A percentile compares a stretch with the other conserved stretches of the same genome.
Evolutionary conservation across 495 filamentous ascomycete genomes (phyloP).

Genomic region (Viridothelium virens): DNA sequence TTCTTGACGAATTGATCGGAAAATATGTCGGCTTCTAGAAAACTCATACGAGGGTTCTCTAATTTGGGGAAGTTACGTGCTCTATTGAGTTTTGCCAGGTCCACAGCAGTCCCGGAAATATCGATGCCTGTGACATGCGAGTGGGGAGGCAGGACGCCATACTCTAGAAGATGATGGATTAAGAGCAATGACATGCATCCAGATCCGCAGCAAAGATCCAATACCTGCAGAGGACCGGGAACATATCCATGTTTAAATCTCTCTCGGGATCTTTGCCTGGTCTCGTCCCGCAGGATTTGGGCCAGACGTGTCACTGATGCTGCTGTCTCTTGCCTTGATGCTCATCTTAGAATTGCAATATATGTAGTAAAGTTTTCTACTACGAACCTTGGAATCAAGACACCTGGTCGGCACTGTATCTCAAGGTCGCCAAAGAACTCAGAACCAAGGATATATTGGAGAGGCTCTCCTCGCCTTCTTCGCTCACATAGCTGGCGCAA

Average conservation of each 20-base stretch:
- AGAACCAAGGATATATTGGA: slow-evolving; percentile 84
- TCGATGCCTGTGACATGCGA: slow-evolving; percentile 44
- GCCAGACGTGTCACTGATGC: slow-evolving; percentile 29
- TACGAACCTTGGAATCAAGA: slow-evolving; percentile 72
- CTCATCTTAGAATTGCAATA: neutral
- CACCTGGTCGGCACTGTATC: slow-evolving; percentile 64
- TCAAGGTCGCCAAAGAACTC: slow-evolving; percentile 83
- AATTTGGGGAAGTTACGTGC: slow-evolving; percentile 34
- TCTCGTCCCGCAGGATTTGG: slow-evolving; percentile 13
- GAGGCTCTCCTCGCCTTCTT: slow-evolving; percentile 58
- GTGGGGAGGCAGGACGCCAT: neutral
- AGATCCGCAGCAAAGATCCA: slow-evolving; percentile 85
- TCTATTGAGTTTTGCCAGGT: slow-evolving; percentile 55
- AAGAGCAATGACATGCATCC: slow-evolving; percentile 83
- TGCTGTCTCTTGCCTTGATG: slow-evolving; percentile 34
- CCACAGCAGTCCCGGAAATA: slow-evolving; percentile 52
- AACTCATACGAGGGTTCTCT: slow-evolving; percentile 37
- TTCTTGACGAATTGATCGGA: slow-evolving; percentile 11
- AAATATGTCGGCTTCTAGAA: slow-evolving; percentile 52
- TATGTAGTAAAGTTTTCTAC: neutral
- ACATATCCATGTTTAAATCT: neutral
- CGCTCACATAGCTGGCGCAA: slow-evolving; percentile 38
- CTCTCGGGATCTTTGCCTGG: neutral
- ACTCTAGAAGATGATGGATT: slow-evolving; percentile 33
- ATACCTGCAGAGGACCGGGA: slow-evolving; percentile 43